These are phyloP conservation scores for Ajuga chamaepitys DNA, from an alignment of 257 asterid species.

Conservation along the genomic window DNA sequence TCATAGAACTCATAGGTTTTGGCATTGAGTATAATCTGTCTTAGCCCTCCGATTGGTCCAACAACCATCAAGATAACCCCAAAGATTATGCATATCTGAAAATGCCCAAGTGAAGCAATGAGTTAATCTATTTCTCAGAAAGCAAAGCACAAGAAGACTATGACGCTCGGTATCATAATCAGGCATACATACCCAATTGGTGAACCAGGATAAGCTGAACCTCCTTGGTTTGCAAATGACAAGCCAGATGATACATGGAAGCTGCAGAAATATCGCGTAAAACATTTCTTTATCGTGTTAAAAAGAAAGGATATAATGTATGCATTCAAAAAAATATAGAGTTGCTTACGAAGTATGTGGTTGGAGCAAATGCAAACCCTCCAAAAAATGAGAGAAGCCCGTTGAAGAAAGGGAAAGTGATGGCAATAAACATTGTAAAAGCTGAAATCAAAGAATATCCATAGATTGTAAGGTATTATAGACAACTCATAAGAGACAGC, in stretches of 20 bases:
- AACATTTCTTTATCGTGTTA: neutral
- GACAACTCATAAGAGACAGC: neutral
- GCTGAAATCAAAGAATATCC: conserved; percentile 28
- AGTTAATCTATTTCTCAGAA: too few species aligned
- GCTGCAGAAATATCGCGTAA: conserved; percentile 25
- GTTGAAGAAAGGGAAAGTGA: conserved; percentile 76
- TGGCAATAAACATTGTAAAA: conserved; percentile 65
- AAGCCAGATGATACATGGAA: conserved; percentile 62
- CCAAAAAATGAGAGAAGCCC: conserved; percentile 79
- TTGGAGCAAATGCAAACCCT: conserved; percentile 82
- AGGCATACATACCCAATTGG: conserved; percentile 44
- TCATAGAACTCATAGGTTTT: conserved; percentile 25
- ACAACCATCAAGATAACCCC: conserved; percentile 32
- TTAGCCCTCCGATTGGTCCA: conserved; percentile 49
- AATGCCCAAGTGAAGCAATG: neutral
- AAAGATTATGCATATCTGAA: conserved; percentile 41
- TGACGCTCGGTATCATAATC: too few species aligned
- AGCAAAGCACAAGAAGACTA: too few species aligned
- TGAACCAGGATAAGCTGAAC: conserved; percentile 44
- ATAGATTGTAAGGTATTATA: neutral
- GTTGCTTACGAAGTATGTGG: conserved; percentile 69
- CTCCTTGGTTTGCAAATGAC: conserved; percentile 45
- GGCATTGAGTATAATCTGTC: conserved; percentile 34
- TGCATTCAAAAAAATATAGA: neutral
- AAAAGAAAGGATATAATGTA: neutral